phyloP scores from a whole-genome alignment of 139 green algal species.

The Deuterostichococcus epilithicus region DNA sequence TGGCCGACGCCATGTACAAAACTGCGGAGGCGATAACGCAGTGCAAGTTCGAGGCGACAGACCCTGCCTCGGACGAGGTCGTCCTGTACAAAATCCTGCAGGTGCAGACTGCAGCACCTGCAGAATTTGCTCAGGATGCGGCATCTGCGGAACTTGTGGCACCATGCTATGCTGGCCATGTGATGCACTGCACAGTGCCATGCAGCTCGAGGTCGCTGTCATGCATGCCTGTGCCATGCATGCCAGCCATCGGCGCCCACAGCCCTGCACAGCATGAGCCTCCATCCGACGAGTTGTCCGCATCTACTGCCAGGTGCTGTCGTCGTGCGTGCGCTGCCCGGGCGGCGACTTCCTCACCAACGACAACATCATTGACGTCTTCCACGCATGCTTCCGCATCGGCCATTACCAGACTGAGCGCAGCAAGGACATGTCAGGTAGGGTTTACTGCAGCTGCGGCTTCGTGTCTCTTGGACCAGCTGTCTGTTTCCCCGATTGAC shows the following conservation, averaged over 20 bases:
- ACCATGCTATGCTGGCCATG: too few species aligned
- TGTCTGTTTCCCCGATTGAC: too few species aligned
- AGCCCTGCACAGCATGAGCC: not conserved
- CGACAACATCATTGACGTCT: slow-evolving; percentile 68
- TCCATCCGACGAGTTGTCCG: too few species aligned
- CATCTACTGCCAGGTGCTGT: slow-evolving; percentile 42
- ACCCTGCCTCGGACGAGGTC: slow-evolving; percentile 85
- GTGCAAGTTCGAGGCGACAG: slow-evolving; percentile 93
- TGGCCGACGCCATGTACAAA: slow-evolving; percentile 68
- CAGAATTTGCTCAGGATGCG: not conserved
- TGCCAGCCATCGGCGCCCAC: too few species aligned
- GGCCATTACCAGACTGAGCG: slow-evolving; percentile 65
- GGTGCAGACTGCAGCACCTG: slow-evolving; percentile 23
- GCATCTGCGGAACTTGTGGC: too few species aligned
- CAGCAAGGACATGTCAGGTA: slow-evolving; percentile 36
- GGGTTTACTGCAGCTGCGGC: not conserved
- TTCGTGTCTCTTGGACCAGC: not conserved
- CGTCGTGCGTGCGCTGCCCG: slow-evolving; percentile 52
- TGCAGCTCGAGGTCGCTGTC: too few species aligned
- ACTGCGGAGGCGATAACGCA: slow-evolving; percentile 84
- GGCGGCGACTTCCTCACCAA: slow-evolving; percentile 49
- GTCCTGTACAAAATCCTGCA: slow-evolving; percentile 94
- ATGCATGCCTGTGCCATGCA: too few species aligned
- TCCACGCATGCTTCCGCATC: slow-evolving; percentile 82
- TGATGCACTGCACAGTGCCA: too few species aligned